Base-by-base conservation (phyloP, 257 asterid species). In the Ehretia macrophylla region DNA sequence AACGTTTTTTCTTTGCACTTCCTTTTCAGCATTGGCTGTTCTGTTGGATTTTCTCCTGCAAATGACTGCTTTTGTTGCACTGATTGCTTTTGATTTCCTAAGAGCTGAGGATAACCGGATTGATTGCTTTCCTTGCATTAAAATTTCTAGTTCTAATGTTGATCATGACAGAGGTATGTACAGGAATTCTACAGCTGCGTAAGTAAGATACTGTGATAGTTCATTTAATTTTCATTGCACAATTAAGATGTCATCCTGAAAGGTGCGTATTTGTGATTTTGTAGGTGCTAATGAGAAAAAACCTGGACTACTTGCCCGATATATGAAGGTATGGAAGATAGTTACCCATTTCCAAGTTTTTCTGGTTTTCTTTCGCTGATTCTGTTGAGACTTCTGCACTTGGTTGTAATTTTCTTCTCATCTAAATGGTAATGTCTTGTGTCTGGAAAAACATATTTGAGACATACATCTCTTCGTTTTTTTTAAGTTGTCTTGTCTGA, bases 31-130 rank as follows among this genome's bases (percentile, higher is more conserved):
- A 23, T 84, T 93, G 73, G 99, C 99, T 48, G 96, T 93, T 78
- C 79, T 93, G 64, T 75, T 93, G 94, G 99, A 93, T 71, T 93
- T 93, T 68, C 95, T 93, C 60, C 86, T 93, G 75, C 99, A 93
- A 89, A 85, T 93, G 59, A 93, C 99, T 49, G 97, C 99, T 56
- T 93, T 93, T 69, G 97, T 93, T 51, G 96, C 99, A 64, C 81
- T 93, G 76, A 93, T 93, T 71, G 95, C 70, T 67, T 89, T 89
- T 27, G 99, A 93, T 84, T 93, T 89, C 75, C 77, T 86, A 75
- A 85, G 99, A 83, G 92, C 96, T 0, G 97, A 86, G 81, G 95
- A 83, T 77, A 85, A 82, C 60, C 75, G 99, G 72, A 64, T 93
- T 37, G 99, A 93, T 67, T 93, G 99, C 78, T 74, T 86, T 73